These are phyloP conservation scores for Pseudocercospora vitis DNA, from an alignment of 2,329 filamentous ascomycete species.

Conservation along the genomic window DNA sequence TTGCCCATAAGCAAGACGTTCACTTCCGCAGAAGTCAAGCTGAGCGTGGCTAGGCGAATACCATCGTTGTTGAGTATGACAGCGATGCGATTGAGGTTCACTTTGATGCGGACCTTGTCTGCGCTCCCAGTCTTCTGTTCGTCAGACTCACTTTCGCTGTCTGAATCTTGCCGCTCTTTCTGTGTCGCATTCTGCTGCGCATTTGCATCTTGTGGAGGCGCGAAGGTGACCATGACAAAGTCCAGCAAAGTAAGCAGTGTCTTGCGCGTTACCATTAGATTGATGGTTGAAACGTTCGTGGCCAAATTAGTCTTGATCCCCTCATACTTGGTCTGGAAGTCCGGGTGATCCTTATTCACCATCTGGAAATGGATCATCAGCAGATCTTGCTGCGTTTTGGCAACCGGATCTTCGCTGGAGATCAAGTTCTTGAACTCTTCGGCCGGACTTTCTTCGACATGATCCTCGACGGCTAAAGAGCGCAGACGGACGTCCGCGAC, in stretches of 20 bases:
- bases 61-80: slow-evolving; percentile 97
- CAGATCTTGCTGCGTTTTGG: slow-evolving; percentile 73
- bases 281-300: slow-evolving; percentile 90
- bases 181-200: slow-evolving; percentile 20
- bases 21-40: slow-evolving; percentile 88
- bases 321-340: slow-evolving; percentile 89
- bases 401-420: slow-evolving; percentile 75
- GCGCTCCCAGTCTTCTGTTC: slow-evolving; percentile 47
- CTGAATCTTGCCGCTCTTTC: slow-evolving; percentile 27
- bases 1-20: slow-evolving; percentile 83
- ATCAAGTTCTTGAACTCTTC: slow-evolving; percentile 96
- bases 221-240: slow-evolving; percentile 91
- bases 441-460: slow-evolving; percentile 80
- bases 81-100: slow-evolving; percentile 88
- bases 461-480: slow-evolving; percentile 86
- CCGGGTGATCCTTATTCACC: slow-evolving; percentile 81
- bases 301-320: slow-evolving; percentile 92
- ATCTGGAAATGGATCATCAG: slow-evolving; percentile 86
- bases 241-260: slow-evolving; percentile 90
- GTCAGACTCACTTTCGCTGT: slow-evolving; percentile 36
- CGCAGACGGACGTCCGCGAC: slow-evolving; percentile 85
- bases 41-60: slow-evolving; percentile 87
- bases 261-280: slow-evolving; percentile 87
- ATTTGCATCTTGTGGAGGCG: slow-evolving; percentile 40
- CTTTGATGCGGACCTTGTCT: slow-evolving; percentile 83